Conservation (phyloP, 2,329 filamentous ascomycete species). For the Rhynchosporium graminicola region DNA sequence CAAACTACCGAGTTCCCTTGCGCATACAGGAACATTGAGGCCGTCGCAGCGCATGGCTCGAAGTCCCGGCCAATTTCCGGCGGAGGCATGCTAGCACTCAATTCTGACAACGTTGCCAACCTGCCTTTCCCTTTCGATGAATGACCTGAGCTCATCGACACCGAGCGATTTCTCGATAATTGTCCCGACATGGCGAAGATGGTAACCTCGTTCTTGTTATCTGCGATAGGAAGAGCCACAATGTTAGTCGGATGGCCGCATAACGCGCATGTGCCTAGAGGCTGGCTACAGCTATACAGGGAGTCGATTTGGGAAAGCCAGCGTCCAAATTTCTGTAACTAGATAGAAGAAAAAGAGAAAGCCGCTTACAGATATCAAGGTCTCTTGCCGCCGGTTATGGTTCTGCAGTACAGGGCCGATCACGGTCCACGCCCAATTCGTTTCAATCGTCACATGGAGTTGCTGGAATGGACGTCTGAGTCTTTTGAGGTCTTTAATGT, state of each 20-base stretch:
- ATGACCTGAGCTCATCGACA: conserved; percentile 59
- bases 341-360: conserved; percentile 16
- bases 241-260: conserved; percentile 39
- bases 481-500: conserved; percentile 28
- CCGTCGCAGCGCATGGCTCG: conserved; percentile 87
- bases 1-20: conserved; percentile 81
- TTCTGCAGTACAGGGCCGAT: conserved; percentile 42
- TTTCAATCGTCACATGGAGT: conserved; percentile 40
- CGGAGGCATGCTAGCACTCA: conserved; percentile 50
- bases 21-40: conserved; percentile 86
- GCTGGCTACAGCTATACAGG: conserved; percentile 30
- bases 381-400: conserved; percentile 37
- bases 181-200: conserved; percentile 58
- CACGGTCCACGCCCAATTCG: conserved; percentile 39
- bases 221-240: conserved; percentile 31
- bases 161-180: conserved; percentile 59
- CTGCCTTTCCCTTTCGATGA: conserved; percentile 50
- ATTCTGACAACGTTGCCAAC: conserved; percentile 51
- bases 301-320: conserved; percentile 24
- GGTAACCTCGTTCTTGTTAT: conserved; percentile 34
- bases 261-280: conserved; percentile 30
- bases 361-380: conserved; percentile 37
- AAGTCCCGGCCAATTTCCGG: conserved; percentile 59
- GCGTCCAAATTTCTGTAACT: conserved; percentile 27
- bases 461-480: conserved; percentile 33